Conservation (phyloP, 176 grass and related monocot genomes). For the Neostapfia colusana region DNA sequence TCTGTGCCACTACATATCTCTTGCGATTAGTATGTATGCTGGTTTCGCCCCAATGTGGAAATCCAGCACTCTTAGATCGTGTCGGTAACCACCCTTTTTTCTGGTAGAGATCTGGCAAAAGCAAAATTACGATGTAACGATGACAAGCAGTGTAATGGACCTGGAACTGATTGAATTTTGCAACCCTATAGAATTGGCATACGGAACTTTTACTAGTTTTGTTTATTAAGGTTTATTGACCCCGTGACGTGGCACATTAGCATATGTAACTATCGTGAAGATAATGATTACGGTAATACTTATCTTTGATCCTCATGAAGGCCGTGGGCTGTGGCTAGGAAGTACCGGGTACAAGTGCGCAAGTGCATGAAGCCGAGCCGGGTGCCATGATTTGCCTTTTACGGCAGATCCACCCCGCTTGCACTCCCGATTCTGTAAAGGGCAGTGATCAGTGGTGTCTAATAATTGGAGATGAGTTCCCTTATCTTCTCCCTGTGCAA, state of each 20-base stretch:
- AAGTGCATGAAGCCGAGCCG: not conserved
- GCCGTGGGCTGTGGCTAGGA: not conserved
- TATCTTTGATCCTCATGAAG: not conserved
- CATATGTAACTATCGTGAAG: not conserved
- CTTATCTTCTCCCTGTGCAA: conserved; percentile 14
- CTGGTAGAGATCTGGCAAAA: not conserved
- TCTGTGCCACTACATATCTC: not conserved
- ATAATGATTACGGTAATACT: not conserved
- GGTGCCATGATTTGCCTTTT: not conserved
- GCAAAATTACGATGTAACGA: conserved; percentile 18
- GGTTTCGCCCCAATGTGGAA: not conserved
- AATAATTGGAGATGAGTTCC: not conserved
- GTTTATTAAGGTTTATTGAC: too few relatives aligned
- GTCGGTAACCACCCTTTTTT: not conserved
- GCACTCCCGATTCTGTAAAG: not conserved
- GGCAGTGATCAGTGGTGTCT: not conserved
- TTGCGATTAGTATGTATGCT: conserved; percentile 25
- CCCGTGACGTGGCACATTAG: not conserved
- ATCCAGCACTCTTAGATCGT: conserved; percentile 8
- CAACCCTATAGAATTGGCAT: conserved; percentile 4
- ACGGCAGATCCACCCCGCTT: not conserved
- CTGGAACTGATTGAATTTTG: conserved; percentile 34
- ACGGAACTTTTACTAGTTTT: not conserved
- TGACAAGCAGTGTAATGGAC: conserved; percentile 7
- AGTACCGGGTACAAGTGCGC: too few relatives aligned